Evolutionary conservation across 2,329 filamentous ascomycete genomes (phyloP).

Genomic region (Clonostachys sp.): DNA sequence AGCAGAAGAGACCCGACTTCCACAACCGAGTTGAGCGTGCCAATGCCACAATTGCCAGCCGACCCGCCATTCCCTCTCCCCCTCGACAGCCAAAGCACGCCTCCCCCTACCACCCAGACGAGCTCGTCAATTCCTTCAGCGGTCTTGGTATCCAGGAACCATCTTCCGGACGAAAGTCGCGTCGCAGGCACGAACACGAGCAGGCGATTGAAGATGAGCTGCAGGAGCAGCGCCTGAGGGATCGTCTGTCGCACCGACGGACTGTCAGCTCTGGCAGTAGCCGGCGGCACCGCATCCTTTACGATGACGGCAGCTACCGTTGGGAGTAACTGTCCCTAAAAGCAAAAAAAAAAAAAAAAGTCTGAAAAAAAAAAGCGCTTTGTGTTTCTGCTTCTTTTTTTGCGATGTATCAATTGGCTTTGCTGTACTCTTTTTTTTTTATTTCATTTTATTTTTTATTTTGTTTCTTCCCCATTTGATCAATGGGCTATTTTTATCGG

Average conservation of each 20-base stretch:
- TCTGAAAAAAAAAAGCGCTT: background rate
- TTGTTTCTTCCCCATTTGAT: too few species aligned
- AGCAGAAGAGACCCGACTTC: constrained; percentile 17
- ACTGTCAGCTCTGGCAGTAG: constrained; percentile 27
- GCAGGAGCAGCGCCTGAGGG: constrained; percentile 28
- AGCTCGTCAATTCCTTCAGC: constrained; percentile 25
- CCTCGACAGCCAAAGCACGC: constrained; percentile 12
- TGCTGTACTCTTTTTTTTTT: too few species aligned
- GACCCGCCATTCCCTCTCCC: constrained; percentile 21
- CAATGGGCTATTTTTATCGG: too few species aligned
- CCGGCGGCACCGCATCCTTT: constrained; percentile 25
- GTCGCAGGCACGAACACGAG: constrained; percentile 17
- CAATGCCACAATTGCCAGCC: constrained; percentile 34
- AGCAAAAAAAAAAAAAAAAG: too few species aligned
- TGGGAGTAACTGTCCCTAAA: constrained; percentile 25
- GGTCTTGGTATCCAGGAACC: constrained; percentile 19
- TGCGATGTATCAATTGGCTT: too few species aligned
- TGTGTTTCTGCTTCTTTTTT: background rate
- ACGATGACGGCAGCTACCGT: constrained; percentile 31
- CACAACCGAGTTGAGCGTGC: constrained; percentile 29
- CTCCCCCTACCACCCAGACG: constrained; percentile 14
- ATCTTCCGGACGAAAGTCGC: constrained; percentile 18
- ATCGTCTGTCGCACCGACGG: constrained; percentile 33
- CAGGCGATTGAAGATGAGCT: constrained; percentile 28
- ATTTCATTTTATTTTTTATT: background rate